These are phyloP conservation scores for Tylopilus sp. DNA, from an alignment of 768 basidiomycete species.

Conservation along the genomic window DNA sequence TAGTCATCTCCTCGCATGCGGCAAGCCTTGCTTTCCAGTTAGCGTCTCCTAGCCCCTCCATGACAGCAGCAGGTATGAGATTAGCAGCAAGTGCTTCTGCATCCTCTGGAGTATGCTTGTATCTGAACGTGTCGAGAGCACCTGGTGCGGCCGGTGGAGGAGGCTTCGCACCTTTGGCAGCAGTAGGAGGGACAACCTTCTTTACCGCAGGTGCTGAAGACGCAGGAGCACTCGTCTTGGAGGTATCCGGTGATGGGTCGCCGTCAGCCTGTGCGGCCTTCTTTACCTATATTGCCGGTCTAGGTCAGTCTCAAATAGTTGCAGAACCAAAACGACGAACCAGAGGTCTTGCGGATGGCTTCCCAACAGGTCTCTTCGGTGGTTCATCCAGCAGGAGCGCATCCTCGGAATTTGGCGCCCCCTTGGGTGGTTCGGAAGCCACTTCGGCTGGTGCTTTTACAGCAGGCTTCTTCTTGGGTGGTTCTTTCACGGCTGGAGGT, in stretches of 20 bases:
- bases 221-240: constrained; percentile 27
- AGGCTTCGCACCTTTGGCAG: constrained; percentile 46
- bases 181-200: constrained; percentile 39
- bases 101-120: constrained; percentile 87
- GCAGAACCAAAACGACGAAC: constrained; percentile 24
- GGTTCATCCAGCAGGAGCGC: constrained; percentile 28
- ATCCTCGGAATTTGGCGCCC: constrained; percentile 12
- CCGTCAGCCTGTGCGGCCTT: constrained; percentile 43
- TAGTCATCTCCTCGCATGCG: constrained; percentile 79
- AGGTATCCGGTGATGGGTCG: constrained; percentile 14
- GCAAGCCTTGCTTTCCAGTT: constrained; percentile 94
- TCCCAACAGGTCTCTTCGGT: constrained; percentile 45
- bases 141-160: constrained; percentile 47
- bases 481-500: constrained; percentile 30
- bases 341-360: constrained; percentile 47
- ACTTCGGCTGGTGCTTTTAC: constrained; percentile 28
- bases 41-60: constrained; percentile 73
- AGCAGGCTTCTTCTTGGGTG: constrained; percentile 36
- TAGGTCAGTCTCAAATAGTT: constrained; percentile 1
- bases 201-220: constrained; percentile 36
- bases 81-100: constrained; percentile 78
- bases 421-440: constrained; percentile 18
- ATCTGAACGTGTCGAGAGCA: constrained; percentile 82
- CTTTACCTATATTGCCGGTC: constrained; percentile 41
- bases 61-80: constrained; percentile 64